These are phyloP conservation scores for Claviceps capensis DNA, from an alignment of 2,329 filamentous ascomycete species.

Conservation along the genomic window DNA sequence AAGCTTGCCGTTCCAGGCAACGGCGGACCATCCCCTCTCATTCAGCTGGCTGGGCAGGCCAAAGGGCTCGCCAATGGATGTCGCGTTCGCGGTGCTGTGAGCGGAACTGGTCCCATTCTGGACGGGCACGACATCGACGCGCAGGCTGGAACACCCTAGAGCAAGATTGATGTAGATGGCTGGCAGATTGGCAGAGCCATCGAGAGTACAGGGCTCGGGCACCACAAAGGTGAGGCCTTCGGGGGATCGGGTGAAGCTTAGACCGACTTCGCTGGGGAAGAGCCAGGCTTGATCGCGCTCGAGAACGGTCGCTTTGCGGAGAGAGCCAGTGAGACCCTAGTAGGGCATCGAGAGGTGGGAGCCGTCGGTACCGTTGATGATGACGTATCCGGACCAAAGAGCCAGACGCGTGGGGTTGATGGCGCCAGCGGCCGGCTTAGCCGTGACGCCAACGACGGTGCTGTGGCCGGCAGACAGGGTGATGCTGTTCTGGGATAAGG, in stretches of 20 bases:
- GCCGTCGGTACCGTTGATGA: slow-evolving; percentile 25
- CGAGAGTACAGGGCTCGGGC: slow-evolving; percentile 21
- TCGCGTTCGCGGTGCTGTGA: slow-evolving; percentile 21
- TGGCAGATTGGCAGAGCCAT: slow-evolving; percentile 6
- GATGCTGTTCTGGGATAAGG: slow-evolving; percentile 28
- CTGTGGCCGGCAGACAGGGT: slow-evolving; percentile 28
- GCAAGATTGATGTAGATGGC: slow-evolving; percentile 17
- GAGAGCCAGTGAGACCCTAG: slow-evolving; percentile 22
- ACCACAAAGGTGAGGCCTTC: slow-evolving; percentile 25
- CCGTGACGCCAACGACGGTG: slow-evolving; percentile 31
- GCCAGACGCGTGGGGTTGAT: slow-evolving; percentile 23
- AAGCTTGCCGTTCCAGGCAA: slow-evolving; percentile 30
- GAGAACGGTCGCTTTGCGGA: slow-evolving; percentile 14
- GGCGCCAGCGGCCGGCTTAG: slow-evolving; percentile 24
- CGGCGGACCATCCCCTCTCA: slow-evolving; percentile 4
- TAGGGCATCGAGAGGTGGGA: slow-evolving; percentile 25
- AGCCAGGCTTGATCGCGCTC: slow-evolving; percentile 12
- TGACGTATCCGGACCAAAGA: slow-evolving; percentile 29
- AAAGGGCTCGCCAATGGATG: slow-evolving; percentile 24
- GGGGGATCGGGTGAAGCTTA: slow-evolving; percentile 7
- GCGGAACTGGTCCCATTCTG: slow-evolving; percentile 10
- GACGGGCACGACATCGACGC: slow-evolving; percentile 27
- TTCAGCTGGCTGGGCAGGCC: slow-evolving; percentile 23
- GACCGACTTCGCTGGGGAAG: slow-evolving; percentile 16
- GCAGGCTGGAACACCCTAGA: slow-evolving; percentile 30